A percentile compares a stretch with the other conserved stretches of the same genome.
phyloP scores from a whole-genome alignment of 352 stramenopile species.

The Globisporangium nodosum region DNA sequence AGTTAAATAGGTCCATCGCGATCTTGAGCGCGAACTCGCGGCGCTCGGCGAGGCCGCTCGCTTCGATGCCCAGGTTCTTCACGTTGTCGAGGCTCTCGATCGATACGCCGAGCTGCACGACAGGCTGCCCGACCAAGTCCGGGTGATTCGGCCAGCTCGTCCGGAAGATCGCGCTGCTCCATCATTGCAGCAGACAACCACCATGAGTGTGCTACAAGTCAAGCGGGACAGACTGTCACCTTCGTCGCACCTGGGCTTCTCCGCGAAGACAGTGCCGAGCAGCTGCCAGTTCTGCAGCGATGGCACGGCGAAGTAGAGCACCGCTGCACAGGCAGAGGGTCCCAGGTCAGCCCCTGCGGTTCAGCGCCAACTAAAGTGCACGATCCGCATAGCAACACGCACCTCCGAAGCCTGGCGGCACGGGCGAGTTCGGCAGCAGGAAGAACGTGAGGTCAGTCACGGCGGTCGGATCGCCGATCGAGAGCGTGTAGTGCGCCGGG shows the following conservation, averaged over 20 bases:
- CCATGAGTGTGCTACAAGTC: background rate
- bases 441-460: conserved; percentile 78
- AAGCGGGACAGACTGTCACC: background rate
- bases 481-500: conserved; percentile 53
- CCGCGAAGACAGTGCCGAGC: conserved; percentile 62
- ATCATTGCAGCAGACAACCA: background rate
- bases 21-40: conserved; percentile 90
- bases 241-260: conserved; percentile 35
- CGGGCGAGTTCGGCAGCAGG: conserved; percentile 50
- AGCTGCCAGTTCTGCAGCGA: conserved; percentile 67
- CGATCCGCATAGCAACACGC: background rate
- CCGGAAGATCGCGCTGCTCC: conserved; percentile 47
- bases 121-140: conserved; percentile 45
- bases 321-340: conserved; percentile 17
- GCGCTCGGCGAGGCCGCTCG: conserved; percentile 52
- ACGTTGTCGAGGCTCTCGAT: conserved; percentile 72
- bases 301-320: conserved; percentile 69
- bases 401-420: conserved; percentile 53
- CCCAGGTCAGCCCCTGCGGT: conserved; percentile 4
- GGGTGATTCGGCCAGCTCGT: conserved; percentile 63
- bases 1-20: conserved; percentile 90
- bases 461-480: conserved; percentile 47
- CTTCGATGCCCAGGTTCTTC: conserved; percentile 70
- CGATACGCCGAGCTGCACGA: conserved; percentile 62
- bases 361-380: too few relatives aligned